Evolutionary conservation across 1,139 yeast genomes (phyloP).

Genomic region (Debaryomycetaceae sp.): DNA sequence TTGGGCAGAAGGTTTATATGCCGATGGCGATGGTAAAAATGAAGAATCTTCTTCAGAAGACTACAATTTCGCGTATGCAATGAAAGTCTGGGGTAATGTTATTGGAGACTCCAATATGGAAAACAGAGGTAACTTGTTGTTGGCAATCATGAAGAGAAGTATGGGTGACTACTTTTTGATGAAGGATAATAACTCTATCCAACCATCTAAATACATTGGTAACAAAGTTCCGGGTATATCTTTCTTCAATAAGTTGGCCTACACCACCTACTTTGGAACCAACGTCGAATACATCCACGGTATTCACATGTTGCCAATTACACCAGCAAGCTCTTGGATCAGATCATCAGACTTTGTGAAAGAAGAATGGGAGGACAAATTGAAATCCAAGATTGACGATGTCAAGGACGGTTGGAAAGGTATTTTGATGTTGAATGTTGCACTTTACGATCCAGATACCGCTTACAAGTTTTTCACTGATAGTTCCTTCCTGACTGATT

Average conservation of each 20-base stretch:
- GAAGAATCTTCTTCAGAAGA: slow-evolving; percentile 76
- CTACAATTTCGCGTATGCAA: slow-evolving; percentile 68
- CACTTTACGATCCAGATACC: slow-evolving; percentile 16
- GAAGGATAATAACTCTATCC: slow-evolving; percentile 48
- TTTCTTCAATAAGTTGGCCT: slow-evolving; percentile 80
- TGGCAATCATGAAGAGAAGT: slow-evolving; percentile 54
- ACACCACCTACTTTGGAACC: slow-evolving; percentile 80
- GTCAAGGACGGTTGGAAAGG: slow-evolving; percentile 21
- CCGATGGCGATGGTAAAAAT: slow-evolving; percentile 65
- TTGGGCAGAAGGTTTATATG: slow-evolving; percentile 71
- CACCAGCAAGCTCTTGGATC: slow-evolving; percentile 15
- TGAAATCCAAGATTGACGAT: slow-evolving; percentile 9
- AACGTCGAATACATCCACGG: slow-evolving; percentile 17
- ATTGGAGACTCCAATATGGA: slow-evolving; percentile 62
- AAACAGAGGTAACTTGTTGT: slow-evolving; percentile 64
- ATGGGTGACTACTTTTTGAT: slow-evolving; percentile 50
- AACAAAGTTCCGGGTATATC: slow-evolving; percentile 69
- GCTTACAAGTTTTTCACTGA: slow-evolving; percentile 16
- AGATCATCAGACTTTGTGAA: slow-evolving; percentile 15
- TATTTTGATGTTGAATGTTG: slow-evolving; percentile 19
- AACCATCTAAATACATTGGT: slow-evolving; percentile 49
- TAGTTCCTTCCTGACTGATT: slow-evolving; percentile 8
- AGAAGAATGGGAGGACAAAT: slow-evolving; percentile 17
- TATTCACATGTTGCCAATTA: slow-evolving; percentile 21
- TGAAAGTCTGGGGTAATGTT: slow-evolving; percentile 69